phyloP scores from a whole-genome alignment of 2,329 filamentous ascomycete genomes.

The Akanthomyces lecanii region DNA sequence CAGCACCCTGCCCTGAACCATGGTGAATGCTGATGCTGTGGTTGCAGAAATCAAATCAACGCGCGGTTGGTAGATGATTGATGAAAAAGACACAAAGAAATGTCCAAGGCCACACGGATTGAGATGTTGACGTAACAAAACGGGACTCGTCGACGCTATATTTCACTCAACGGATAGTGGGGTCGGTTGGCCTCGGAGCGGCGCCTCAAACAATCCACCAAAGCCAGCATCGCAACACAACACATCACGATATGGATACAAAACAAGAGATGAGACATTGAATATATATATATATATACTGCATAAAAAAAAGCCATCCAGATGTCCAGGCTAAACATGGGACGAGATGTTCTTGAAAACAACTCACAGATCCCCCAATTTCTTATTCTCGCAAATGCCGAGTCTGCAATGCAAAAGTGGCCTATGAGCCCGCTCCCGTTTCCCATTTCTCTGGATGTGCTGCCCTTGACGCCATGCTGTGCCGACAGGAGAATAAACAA shows the following conservation, averaged over 20 bases:
- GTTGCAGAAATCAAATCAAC: not conserved
- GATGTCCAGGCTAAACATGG: not conserved
- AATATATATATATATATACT: not conserved
- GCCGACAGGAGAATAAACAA: slow-evolving; percentile 10
- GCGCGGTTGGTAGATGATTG: not conserved
- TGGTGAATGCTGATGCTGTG: slow-evolving; percentile 20
- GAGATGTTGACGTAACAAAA: not conserved
- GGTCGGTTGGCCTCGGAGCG: not conserved
- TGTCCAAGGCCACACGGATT: not conserved
- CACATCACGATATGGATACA: too few species aligned
- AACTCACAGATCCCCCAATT: not conserved
- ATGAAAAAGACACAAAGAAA: not conserved
- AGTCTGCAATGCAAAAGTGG: not conserved
- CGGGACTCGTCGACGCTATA: not conserved
- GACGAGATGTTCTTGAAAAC: not conserved
- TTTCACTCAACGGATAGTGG: slow-evolving; percentile 14
- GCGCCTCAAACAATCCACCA: not conserved
- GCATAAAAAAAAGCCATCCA: not conserved
- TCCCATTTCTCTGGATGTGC: not conserved
- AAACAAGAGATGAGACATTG: not conserved
- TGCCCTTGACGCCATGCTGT: slow-evolving; percentile 16
- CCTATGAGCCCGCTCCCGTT: not conserved
- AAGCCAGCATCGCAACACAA: not conserved
- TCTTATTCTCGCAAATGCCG: not conserved
- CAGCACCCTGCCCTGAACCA: slow-evolving; percentile 55